Conservation (phyloP, 2,329 filamentous ascomycete genomes). For the Fusarium xyrophilum region DNA sequence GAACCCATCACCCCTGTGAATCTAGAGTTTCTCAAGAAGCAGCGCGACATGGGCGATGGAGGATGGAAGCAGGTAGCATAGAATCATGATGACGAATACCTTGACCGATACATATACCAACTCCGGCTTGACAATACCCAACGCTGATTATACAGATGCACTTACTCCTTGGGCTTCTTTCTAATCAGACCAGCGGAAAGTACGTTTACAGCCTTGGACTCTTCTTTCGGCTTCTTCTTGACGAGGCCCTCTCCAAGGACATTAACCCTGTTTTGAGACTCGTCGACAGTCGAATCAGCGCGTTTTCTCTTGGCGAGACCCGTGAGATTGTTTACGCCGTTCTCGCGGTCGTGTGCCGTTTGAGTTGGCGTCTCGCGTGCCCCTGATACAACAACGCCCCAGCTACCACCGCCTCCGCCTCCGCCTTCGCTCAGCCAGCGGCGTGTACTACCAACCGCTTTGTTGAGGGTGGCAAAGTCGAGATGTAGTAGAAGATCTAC, state of each 20-base stretch:
- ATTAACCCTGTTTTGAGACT: slow-evolving; percentile 48
- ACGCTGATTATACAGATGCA: slow-evolving; percentile 3
- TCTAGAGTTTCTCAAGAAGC: slow-evolving; percentile 55
- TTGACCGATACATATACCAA: slow-evolving; percentile 18
- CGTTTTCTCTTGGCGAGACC: slow-evolving; percentile 58
- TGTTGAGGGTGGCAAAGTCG: slow-evolving; percentile 72
- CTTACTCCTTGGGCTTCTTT: slow-evolving; percentile 61
- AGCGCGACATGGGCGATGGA: not conserved
- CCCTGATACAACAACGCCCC: slow-evolving; percentile 61
- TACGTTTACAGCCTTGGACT: slow-evolving; percentile 51
- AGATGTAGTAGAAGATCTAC: slow-evolving; percentile 74
- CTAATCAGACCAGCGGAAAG: slow-evolving; percentile 58
- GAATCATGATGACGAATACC: not conserved
- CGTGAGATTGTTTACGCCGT: slow-evolving; percentile 55
- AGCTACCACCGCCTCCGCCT: slow-evolving; percentile 57
- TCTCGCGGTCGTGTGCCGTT: slow-evolving; percentile 3
- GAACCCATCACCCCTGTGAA: slow-evolving; percentile 69
- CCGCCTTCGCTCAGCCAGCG: slow-evolving; percentile 75
- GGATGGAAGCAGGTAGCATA: not conserved
- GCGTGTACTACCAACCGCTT: slow-evolving; percentile 68
- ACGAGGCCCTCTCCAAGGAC: slow-evolving; percentile 57
- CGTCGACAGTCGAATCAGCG: slow-evolving; percentile 37
- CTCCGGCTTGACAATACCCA: slow-evolving; percentile 28
- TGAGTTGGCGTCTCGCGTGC: slow-evolving; percentile 41
- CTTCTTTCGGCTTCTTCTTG: slow-evolving; percentile 61